These are phyloP conservation scores for Cadophora luteo-olivacea DNA, from an alignment of 2,329 filamentous ascomycete genomes.

Conservation along the genomic window DNA sequence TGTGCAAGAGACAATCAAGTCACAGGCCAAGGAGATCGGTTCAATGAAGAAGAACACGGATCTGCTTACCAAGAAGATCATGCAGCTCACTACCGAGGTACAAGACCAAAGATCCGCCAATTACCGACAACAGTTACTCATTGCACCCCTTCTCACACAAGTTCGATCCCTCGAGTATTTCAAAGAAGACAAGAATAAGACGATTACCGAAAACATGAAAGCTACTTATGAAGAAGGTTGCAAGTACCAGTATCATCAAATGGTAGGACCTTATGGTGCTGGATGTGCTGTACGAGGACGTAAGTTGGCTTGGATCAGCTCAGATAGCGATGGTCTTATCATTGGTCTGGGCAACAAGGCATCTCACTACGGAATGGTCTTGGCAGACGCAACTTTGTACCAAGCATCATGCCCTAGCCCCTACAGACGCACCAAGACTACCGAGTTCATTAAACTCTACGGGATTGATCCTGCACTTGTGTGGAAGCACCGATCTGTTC, in stretches of 20 bases:
- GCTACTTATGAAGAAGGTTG: neutral
- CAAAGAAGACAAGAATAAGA: conserved; percentile 1
- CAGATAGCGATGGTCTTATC: neutral
- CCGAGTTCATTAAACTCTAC: neutral
- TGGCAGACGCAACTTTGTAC: neutral
- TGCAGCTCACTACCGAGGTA: neutral
- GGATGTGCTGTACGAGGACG: neutral
- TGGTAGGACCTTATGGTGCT: neutral
- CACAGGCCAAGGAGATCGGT: too few species aligned
- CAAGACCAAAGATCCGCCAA: neutral
- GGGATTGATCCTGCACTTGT: neutral
- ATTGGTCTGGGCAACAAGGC: neutral
- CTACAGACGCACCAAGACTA: neutral
- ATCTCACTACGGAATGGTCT: conserved; percentile 3
- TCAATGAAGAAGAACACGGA: too few species aligned
- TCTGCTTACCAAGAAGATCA: too few species aligned
- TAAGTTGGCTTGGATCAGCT: neutral
- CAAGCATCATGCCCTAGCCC: neutral
- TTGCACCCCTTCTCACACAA: neutral
- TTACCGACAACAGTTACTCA: neutral
- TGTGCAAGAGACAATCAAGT: too few species aligned
- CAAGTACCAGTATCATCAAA: neutral
- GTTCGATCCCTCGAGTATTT: neutral
- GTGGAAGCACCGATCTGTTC: too few species aligned
- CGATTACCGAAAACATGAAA: neutral